Conservation (phyloP, 192 early-diverging fungal species). For the Umbelopsis vinacea region DNA sequence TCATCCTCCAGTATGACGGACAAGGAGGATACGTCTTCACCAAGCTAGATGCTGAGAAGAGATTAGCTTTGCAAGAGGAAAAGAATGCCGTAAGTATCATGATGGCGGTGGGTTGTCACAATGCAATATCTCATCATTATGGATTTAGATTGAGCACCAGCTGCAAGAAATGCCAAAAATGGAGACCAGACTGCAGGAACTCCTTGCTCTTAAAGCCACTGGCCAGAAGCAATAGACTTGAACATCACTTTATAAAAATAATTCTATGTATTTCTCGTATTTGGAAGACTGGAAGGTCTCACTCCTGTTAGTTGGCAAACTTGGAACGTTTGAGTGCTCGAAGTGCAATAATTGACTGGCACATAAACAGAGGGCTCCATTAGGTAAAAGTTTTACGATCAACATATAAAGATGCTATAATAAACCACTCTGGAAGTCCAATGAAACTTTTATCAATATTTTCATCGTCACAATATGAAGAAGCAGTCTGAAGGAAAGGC, state of each 20-base stretch:
- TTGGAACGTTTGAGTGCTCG: no score
- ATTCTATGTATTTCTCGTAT: no score
- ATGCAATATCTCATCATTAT: background rate
- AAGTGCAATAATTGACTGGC: no score
- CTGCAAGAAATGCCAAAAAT: slow-evolving; percentile 80
- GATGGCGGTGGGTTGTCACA: background rate
- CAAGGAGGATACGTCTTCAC: slow-evolving; percentile 96
- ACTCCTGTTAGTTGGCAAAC: no score
- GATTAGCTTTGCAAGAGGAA: slow-evolving; percentile 90
- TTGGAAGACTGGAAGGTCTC: no score
- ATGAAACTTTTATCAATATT: no score
- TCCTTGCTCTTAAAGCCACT: slow-evolving; percentile 34
- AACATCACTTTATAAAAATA: background rate
- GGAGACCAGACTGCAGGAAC: slow-evolving; percentile 67
- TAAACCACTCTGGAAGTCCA: no score
- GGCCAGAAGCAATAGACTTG: slow-evolving; percentile 13
- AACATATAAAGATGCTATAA: no score
- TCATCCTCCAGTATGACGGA: slow-evolving; percentile 93
- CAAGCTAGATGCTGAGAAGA: slow-evolving; percentile 83
- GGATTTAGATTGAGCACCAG: slow-evolving; percentile 68
- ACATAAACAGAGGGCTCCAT: no score
- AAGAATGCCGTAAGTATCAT: slow-evolving; percentile 66
- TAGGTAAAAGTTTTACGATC: no score
- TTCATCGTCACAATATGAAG: no score
- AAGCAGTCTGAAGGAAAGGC: no score